Base-by-base conservation (phyloP, 2,329 filamentous ascomycete genomes). In the Colletotrichum spinosum region DNA sequence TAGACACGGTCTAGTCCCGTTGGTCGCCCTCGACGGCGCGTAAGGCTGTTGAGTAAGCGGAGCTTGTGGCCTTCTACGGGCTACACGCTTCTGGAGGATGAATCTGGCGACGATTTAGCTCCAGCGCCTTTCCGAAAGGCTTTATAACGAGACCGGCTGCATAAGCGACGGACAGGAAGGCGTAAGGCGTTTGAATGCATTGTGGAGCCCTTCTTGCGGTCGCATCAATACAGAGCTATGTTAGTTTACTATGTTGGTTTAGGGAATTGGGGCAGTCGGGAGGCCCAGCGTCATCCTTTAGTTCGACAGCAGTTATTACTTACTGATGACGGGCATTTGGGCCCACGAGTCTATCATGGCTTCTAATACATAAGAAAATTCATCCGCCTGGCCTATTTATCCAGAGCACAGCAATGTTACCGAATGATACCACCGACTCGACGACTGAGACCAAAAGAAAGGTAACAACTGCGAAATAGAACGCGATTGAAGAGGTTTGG, bases 131-230 rank as follows among this genome's bases (percentile, higher is more conserved):
- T n/a, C 15, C 37, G 25, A 35, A 8, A 55, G 60, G 50, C 42
- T 55, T 51, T 51, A 51, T 49, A 33, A 42, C 35, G 41, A 55
- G 55, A 33, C 25, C 15, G 25, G 39, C 25, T 62, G 58, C 62
- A 65, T 65, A 46, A 62, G 62, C 62, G 58, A 56, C 15, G 62
- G 45, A 48, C 35, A 42, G 52, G 38, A 35, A 38, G 62, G 58
- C 57, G 63, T 53, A 37, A 49, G 63, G 63, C 63, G 63, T 66
- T 66, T 49, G 35, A 45, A 38, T 66, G 63, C 58, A 66, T 63
- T 53, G 58, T 53, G 46, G 41, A 53, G 52, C 63, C 46, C 12
- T 35, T 33, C 38, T 25, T 62, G 52, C 58, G 44, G 10, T 34
- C 46, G 50, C 42, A 56, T 38, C 15, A 45, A 45, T 42, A 49